A percentile compares a stretch with the other conserved stretches of the same genome.
phyloP scores from a whole-genome alignment of 306 rosid genomes.

The Quercus mongolica region DNA sequence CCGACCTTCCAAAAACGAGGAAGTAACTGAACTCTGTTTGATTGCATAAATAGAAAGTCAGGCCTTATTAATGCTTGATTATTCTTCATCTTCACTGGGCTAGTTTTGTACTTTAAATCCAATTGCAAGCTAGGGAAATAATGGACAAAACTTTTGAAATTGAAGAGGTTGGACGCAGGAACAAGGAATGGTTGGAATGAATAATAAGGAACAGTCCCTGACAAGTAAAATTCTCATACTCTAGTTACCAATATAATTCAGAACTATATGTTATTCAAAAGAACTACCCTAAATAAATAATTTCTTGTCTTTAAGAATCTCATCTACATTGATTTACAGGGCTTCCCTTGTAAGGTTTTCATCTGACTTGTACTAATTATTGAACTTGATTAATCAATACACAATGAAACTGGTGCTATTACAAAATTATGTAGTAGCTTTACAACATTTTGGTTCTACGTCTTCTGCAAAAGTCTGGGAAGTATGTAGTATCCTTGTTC shows the following conservation, averaged over 20 bases:
- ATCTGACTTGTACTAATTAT: not conserved
- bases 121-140: not conserved
- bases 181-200: not conserved
- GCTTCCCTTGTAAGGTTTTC: not conserved
- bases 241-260: too few species aligned
- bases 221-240: not conserved
- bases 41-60: not conserved
- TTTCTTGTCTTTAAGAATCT: not conserved
- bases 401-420: not conserved
- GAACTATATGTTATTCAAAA: too few species aligned
- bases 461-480: not conserved
- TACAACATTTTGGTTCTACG: not conserved
- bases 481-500: not conserved
- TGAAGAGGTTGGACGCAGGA: not conserved
- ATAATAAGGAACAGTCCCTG: not conserved
- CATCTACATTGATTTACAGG: not conserved
- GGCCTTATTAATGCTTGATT: not conserved
- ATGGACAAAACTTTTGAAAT: not conserved
- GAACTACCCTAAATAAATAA: not conserved
- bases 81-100: not conserved
- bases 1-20: not conserved
- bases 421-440: not conserved
- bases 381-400: not conserved
- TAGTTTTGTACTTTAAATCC: not conserved
- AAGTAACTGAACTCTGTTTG: not conserved